These are phyloP conservation scores for Eucalyptus erythrocorys DNA, from an alignment of 345 rosid genomes.

Conservation along the genomic window DNA sequence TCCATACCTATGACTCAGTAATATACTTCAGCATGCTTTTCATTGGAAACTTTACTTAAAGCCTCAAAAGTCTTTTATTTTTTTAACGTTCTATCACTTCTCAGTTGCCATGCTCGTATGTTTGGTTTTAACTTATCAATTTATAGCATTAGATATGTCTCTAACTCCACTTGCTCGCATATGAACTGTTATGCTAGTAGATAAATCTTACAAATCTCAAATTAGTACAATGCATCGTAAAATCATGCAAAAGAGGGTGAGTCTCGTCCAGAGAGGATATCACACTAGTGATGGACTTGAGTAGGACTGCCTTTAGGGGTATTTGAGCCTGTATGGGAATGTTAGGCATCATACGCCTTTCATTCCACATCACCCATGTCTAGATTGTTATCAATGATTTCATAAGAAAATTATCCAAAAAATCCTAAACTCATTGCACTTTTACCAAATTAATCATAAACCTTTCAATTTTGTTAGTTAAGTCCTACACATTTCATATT, in stretches of 20 bases:
- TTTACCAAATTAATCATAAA: no score
- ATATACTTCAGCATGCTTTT: background rate
- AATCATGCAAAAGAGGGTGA: background rate
- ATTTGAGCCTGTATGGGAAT: background rate
- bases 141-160: background rate
- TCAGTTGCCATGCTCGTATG: background rate
- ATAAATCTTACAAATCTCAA: background rate
- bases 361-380: background rate
- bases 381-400: background rate
- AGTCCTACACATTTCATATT: no score
- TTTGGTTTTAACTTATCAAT: background rate
- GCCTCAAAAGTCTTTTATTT: background rate
- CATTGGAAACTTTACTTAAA: background rate
- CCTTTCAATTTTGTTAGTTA: no score
- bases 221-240: background rate
- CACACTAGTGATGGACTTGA: background rate
- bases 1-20: background rate
- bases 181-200: background rate
- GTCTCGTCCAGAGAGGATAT: background rate
- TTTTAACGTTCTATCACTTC: background rate
- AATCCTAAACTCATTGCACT: no score
- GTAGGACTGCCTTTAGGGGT: background rate
- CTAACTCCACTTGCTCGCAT: background rate
- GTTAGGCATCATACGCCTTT: background rate
- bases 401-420: no score